These are phyloP conservation scores for Lepidium africanum DNA, from an alignment of 345 rosid species.

Conservation along the genomic window DNA sequence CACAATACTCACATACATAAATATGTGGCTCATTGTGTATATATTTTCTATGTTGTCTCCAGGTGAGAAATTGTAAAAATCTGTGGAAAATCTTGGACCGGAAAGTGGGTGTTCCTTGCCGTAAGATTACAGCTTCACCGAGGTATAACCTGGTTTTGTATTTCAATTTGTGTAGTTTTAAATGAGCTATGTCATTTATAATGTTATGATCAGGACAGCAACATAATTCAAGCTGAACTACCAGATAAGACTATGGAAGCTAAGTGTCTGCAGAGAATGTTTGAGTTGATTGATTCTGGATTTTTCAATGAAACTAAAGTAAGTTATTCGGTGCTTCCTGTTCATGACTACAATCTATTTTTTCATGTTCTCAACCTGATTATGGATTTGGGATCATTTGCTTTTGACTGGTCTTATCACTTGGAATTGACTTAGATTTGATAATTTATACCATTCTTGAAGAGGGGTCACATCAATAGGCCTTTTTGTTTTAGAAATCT, in stretches of 20 bases:
- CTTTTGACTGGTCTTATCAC: not conserved
- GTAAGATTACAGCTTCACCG: conserved; percentile 16
- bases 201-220: conserved; percentile 46
- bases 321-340: not conserved
- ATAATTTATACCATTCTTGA: not conserved
- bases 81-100: conserved; percentile 3
- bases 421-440: not conserved
- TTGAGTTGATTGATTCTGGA: conserved; percentile 48
- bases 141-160: not conserved
- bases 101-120: not conserved
- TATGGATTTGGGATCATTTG: not conserved
- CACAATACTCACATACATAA: too few species aligned
- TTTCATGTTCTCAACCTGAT: not conserved
- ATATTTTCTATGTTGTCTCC: too few species aligned
- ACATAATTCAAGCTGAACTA: conserved; percentile 19
- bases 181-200: not conserved
- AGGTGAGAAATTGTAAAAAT: conserved; percentile 12
- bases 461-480: not conserved
- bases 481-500: not conserved
- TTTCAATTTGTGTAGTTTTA: not conserved
- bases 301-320: conserved; percentile 77
- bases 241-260: conserved; percentile 30
- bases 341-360: too few species aligned
- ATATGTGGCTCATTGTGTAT: too few species aligned
- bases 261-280: conserved; percentile 29